Evolutionary conservation across 139 green algal genomes (phyloP).

Genomic region (Chlamydomonas sp.): DNA sequence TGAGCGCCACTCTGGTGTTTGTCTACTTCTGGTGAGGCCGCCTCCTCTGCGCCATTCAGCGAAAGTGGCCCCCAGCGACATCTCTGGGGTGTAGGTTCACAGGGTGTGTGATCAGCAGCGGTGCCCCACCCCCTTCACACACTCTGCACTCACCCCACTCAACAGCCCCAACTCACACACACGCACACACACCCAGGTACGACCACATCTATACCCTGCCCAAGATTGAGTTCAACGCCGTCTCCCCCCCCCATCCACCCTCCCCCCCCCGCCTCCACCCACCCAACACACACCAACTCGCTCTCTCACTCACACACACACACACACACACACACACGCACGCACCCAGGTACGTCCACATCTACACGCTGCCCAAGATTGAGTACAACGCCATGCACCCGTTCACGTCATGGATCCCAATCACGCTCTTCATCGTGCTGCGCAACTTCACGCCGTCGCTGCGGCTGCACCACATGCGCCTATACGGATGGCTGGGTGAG

Average conservation of each 20-base stretch:
- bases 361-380: slow-evolving; percentile 69
- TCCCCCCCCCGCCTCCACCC: background rate
- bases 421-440: slow-evolving; percentile 78
- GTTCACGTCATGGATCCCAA: slow-evolving; percentile 94
- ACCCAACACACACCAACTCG: too few species aligned
- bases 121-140: too few species aligned
- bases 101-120: too few species aligned
- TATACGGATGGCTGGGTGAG: slow-evolving; percentile 91
- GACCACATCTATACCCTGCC: slow-evolving; percentile 53
- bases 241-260: too few species aligned
- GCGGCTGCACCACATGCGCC: slow-evolving; percentile 50
- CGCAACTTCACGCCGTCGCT: slow-evolving; percentile 75
- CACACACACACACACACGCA: too few species aligned
- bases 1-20: slow-evolving; percentile 18
- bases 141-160: too few species aligned
- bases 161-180: too few species aligned
- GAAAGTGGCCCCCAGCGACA: too few species aligned
- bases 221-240: slow-evolving; percentile 86
- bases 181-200: slow-evolving; percentile 54
- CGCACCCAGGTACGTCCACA: slow-evolving; percentile 50
- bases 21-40: too few species aligned
- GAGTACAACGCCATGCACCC: slow-evolving; percentile 71
- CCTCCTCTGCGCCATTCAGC: too few species aligned
- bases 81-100: too few species aligned
- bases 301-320: too few species aligned